phyloP scores from a whole-genome alignment of 1,139 yeast species.

The Hanseniaspora sp. region DNA sequence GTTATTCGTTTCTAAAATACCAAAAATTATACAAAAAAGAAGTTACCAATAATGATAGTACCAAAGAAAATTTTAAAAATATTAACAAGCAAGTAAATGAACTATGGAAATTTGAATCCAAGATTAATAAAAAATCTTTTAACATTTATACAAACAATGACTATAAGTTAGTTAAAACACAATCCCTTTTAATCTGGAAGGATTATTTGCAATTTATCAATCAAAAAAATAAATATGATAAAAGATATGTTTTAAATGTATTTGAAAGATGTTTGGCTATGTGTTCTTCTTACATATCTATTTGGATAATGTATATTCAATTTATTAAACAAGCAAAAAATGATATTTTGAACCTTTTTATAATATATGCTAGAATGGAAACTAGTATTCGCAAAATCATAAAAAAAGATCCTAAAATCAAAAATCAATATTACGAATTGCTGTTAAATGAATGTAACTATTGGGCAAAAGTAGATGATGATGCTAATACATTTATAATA shows the following conservation, averaged over 20 bases:
- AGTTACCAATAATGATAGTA: background rate
- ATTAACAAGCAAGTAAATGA: background rate
- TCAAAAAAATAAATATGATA: background rate
- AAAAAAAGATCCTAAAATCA: background rate
- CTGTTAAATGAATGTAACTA: background rate
- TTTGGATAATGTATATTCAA: conserved; percentile 9
- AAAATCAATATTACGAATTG: background rate
- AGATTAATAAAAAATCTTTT: conserved; percentile 2
- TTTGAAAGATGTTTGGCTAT: conserved; percentile 10
- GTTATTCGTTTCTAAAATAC: conserved; percentile 6
- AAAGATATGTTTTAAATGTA: background rate
- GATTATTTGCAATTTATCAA: background rate
- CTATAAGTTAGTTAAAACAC: background rate
- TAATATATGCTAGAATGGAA: background rate
- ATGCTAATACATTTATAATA: background rate
- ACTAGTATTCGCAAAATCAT: background rate
- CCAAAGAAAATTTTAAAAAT: background rate
- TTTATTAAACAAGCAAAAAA: background rate
- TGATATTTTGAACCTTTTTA: background rate
- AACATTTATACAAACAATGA: background rate
- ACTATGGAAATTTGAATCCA: conserved; percentile 9
- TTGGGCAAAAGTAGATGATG: background rate
- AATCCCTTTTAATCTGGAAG: background rate
- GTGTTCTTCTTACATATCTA: conserved; percentile 1
- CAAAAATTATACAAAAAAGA: conserved; percentile 2